Conservation (phyloP, 192 early-diverging fungal species). For the Spinellus fusiger region DNA sequence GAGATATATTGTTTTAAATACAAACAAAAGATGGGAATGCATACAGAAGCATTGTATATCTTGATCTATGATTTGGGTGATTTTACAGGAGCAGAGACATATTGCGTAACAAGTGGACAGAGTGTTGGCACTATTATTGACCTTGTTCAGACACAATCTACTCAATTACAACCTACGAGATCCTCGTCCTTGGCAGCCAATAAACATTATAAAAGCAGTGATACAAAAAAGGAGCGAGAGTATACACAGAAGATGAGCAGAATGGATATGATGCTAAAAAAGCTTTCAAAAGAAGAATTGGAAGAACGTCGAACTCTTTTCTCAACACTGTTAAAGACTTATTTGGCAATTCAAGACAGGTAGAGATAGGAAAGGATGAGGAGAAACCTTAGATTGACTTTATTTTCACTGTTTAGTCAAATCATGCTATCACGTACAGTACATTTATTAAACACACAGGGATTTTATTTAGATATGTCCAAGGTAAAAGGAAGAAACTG, state of each 20-base stretch:
- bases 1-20: background rate
- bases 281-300: slow-evolving; percentile 3
- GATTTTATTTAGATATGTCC: slow-evolving; percentile 41
- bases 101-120: slow-evolving; percentile 44
- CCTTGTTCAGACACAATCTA: background rate
- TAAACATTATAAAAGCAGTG: slow-evolving; percentile 6
- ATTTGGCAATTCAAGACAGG: slow-evolving; percentile 37
- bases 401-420: slow-evolving; percentile 4
- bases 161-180: background rate
- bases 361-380: slow-evolving; percentile 15
- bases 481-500: slow-evolving; percentile 32
- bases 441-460: slow-evolving; percentile 47
- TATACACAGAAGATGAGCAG: background rate
- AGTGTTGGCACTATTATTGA: slow-evolving; percentile 19
- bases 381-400: background rate
- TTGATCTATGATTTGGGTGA: slow-evolving; percentile 44
- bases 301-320: slow-evolving; percentile 32
- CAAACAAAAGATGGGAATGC: slow-evolving; percentile 30
- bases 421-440: slow-evolving; percentile 25
- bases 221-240: background rate
- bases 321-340: slow-evolving; percentile 43
- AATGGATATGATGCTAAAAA: background rate
- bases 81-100: slow-evolving; percentile 47
- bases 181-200: slow-evolving; percentile 1
- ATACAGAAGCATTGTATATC: slow-evolving; percentile 38